Evolutionary conservation across 2,329 filamentous ascomycete species (phyloP).

Genomic region (Arthroderma sp.): DNA sequence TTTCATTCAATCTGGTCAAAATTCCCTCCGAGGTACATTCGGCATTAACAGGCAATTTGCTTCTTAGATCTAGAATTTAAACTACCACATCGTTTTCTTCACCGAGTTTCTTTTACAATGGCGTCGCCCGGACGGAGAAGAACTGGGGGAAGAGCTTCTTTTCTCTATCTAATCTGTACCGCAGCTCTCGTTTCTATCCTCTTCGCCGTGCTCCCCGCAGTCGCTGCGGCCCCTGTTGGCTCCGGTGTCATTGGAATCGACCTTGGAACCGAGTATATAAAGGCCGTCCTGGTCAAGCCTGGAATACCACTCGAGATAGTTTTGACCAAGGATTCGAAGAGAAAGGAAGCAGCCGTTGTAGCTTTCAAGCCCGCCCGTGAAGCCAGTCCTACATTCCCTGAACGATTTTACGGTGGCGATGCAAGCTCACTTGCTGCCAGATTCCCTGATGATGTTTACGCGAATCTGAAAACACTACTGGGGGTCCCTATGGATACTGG

Average conservation of each 20-base stretch:
- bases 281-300: constrained; percentile 88
- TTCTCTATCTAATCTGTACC: constrained; percentile 24
- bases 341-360: constrained; percentile 84
- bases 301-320: constrained; percentile 96
- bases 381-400: constrained; percentile 59
- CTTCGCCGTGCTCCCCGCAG: constrained; percentile 43
- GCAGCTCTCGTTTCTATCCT: constrained; percentile 40
- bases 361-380: constrained; percentile 79
- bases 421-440: constrained; percentile 75
- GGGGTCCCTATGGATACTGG: constrained; percentile 50
- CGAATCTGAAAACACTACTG: constrained; percentile 84
- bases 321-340: constrained; percentile 90
- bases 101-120: constrained; percentile 24
- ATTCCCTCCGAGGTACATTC: background rate
- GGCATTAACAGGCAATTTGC: background rate
- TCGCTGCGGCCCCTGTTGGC: constrained; percentile 45
- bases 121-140: constrained; percentile 36
- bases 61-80: background rate
- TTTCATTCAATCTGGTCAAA: background rate
- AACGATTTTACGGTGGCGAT: constrained; percentile 84
- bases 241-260: constrained; percentile 85
- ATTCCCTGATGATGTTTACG: constrained; percentile 87
- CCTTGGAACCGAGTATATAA: constrained; percentile 92
- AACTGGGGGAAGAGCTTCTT: constrained; percentile 17
- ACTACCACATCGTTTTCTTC: background rate